phyloP scores from a whole-genome alignment of 139 green algal species.

The Asterochloris sp. region DNA sequence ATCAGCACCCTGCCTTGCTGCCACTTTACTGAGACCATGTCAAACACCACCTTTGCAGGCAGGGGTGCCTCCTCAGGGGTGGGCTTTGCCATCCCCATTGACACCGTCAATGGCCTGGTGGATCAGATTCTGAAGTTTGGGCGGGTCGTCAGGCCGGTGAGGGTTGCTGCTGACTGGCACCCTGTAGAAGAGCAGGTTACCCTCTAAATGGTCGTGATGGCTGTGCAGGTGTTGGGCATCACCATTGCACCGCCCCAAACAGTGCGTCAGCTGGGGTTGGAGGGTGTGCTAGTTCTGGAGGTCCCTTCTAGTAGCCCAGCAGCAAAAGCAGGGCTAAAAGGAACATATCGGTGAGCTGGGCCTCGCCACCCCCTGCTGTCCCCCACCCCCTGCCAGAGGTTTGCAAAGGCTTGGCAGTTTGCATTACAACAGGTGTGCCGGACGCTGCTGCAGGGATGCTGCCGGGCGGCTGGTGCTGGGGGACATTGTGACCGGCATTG shows the following conservation, averaged over 20 bases:
- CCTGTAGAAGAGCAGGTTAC: too few relatives aligned
- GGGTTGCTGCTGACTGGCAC: too few relatives aligned
- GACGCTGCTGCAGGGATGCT: constrained; percentile 23
- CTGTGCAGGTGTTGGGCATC: constrained; percentile 55
- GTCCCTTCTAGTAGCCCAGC: constrained; percentile 65
- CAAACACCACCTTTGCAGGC: constrained; percentile 10
- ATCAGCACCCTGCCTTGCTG: too few relatives aligned
- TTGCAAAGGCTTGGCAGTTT: not conserved
- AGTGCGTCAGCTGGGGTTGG: constrained; percentile 39
- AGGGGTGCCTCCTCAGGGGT: constrained; percentile 48
- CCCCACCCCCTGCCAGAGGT: not conserved
- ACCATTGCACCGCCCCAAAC: constrained; percentile 70
- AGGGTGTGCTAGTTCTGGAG: constrained; percentile 50
- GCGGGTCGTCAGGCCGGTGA: constrained; percentile 43
- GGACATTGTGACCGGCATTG: constrained; percentile 55
- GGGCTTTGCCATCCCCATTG: constrained; percentile 73
- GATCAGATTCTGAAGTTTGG: constrained; percentile 75
- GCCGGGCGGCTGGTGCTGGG: constrained; percentile 43
- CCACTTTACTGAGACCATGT: too few relatives aligned
- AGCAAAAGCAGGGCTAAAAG: constrained; percentile 43
- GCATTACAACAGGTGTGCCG: not conserved
- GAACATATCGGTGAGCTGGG: constrained; percentile 21
- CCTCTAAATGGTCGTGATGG: too few relatives aligned
- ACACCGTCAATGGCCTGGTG: constrained; percentile 67
- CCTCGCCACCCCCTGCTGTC: not conserved